A percentile compares a stretch with the other conserved stretches of the same genome.
Conservation (phyloP, 2,329 filamentous ascomycete species). For the Alternaria angustiovoidea region DNA sequence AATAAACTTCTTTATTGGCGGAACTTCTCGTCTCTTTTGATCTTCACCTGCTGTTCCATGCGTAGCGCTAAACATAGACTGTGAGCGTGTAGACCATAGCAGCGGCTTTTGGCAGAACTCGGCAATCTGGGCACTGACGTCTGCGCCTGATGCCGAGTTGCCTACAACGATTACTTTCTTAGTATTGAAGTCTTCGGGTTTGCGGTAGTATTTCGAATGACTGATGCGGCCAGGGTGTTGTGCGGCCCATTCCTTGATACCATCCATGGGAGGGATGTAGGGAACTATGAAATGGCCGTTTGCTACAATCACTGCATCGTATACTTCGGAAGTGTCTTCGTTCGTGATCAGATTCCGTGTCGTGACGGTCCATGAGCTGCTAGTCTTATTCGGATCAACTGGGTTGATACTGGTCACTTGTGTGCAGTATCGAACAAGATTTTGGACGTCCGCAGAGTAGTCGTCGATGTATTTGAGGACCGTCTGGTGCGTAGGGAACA, state of each 20-base stretch:
- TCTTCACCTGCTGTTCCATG: constrained; percentile 30
- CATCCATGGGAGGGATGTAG: constrained; percentile 53
- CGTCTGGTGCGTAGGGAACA: constrained; percentile 76
- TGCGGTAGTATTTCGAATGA: constrained; percentile 79
- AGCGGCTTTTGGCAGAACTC: constrained; percentile 66
- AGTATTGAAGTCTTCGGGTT: constrained; percentile 65
- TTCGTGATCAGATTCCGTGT: constrained; percentile 60
- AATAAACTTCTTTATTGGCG: constrained; percentile 63
- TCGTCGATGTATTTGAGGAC: constrained; percentile 77
- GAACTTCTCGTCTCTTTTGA: constrained; percentile 62
- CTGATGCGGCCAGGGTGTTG: constrained; percentile 51
- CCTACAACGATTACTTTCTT: constrained; percentile 85
- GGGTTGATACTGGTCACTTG: constrained; percentile 69
- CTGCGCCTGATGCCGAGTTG: constrained; percentile 82
- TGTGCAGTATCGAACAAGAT: constrained; percentile 73
- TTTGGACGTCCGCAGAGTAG: constrained; percentile 73
- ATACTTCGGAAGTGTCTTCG: constrained; percentile 57
- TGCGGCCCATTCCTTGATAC: constrained; percentile 53
- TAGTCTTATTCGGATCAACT: constrained; percentile 31
- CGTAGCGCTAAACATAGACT: constrained; percentile 23
- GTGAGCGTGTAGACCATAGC: constrained; percentile 52
- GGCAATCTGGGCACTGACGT: constrained; percentile 81
- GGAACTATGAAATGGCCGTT: constrained; percentile 60
- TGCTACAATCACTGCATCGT: constrained; percentile 60
- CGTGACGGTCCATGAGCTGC: constrained; percentile 66